phyloP scores from a whole-genome alignment of 352 stramenopile species.

The Blastocystis sp. region DNA sequence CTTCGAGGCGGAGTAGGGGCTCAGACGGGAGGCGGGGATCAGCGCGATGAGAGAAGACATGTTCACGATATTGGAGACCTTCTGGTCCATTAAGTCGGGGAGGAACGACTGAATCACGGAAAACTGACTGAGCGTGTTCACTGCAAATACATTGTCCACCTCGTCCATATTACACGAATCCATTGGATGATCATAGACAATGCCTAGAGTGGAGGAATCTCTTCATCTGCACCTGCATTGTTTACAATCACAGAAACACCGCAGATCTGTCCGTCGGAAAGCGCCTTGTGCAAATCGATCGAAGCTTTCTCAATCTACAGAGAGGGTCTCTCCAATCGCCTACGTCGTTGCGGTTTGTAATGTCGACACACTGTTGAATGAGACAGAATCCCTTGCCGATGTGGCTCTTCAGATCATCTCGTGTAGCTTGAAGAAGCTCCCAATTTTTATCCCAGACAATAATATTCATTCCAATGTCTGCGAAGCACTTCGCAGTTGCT shows the following conservation, averaged over 20 bases:
- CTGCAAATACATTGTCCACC: constrained; percentile 15
- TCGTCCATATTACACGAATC: background rate
- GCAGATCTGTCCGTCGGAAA: background rate
- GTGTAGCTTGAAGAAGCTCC: background rate
- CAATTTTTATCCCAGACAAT: constrained; percentile 35
- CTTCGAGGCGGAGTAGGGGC: constrained; percentile 9
- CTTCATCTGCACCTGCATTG: background rate
- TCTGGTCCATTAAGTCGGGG: constrained; percentile 1
- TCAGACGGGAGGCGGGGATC: background rate
- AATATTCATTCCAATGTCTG: constrained; percentile 35
- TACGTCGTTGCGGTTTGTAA: background rate
- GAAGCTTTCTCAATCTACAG: background rate
- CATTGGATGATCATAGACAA: background rate
- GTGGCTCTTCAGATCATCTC: background rate
- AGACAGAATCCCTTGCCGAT: background rate
- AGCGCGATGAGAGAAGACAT: constrained; percentile 32
- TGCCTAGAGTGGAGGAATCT: background rate
- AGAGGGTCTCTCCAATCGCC: no score
- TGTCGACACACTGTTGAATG: constrained; percentile 29
- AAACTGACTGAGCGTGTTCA: constrained; percentile 15
- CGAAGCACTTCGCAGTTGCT: constrained; percentile 21
- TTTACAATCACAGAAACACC: constrained; percentile 25
- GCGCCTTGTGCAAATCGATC: background rate
- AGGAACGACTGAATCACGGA: constrained; percentile 17
- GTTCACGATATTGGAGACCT: constrained; percentile 41